Base-by-base conservation (phyloP, 441 rosid species). In the Eruca vesicaria region DNA sequence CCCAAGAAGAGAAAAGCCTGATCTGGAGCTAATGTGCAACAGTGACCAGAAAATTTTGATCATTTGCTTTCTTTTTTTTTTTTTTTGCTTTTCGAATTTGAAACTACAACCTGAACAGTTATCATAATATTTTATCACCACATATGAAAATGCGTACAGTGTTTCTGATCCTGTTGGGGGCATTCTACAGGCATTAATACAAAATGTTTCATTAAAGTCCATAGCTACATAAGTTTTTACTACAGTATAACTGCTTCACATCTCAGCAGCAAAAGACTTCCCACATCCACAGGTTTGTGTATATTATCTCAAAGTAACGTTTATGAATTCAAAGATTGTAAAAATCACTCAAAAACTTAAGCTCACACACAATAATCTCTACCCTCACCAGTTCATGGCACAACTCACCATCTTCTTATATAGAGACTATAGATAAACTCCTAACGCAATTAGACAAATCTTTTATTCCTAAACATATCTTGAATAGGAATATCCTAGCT, bases 261-360 rank as follows among this genome's bases (percentile, higher is more conserved):
- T 88, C 65, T 93, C 95, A 5, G 99, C 98, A 7, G 88, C 87
- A 83, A 94, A 94, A 65, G 97, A 94, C 88, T 94, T 94, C 36
- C 98, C 98, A 28, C 97, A 94, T 10, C 97, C 98, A 26, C 98
- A 94, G 18, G 98, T 94, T 79, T 90, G 97, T 3, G n/a, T n/a
- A n/a, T n/a, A n/a, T n/a, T n/a, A n/a, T n/a, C n/a, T n/a, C n/a
- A n/a, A n/a, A n/a, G n/a, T n/a, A n/a, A n/a, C n/a, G n/a, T n/a
- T n/a, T n/a, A n/a, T n/a, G n/a, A n/a, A n/a, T n/a, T n/a, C n/a
- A n/a, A n/a, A n/a, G n/a, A n/a, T n/a, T n/a, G n/a, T n/a, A n/a
- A n/a, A n/a, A n/a, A n/a, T n/a, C n/a, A n/a, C n/a, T n/a, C n/a
- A n/a, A n/a, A n/a, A n/a, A n/a, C n/a, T n/a, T n/a, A n/a, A n/a